phyloP scores from a whole-genome alignment of 2,329 filamentous ascomycete species.

The Triangularia verruculosa region DNA sequence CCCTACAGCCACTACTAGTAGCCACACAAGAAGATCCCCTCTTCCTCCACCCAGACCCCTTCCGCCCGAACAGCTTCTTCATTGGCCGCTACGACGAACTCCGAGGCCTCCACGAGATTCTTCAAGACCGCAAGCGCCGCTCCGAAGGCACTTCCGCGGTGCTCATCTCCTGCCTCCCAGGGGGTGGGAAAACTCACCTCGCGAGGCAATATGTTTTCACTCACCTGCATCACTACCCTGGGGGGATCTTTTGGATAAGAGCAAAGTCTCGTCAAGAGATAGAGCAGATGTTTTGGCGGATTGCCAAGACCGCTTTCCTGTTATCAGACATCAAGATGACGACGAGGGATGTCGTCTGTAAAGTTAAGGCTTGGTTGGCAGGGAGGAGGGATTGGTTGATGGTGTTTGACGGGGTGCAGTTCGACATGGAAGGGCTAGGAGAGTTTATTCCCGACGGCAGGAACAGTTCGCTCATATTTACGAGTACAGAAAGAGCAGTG shows the following conservation, averaged over 20 bases:
- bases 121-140: constrained; percentile 55
- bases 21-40: constrained; percentile 25
- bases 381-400: constrained; percentile 62
- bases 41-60: constrained; percentile 52
- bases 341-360: constrained; percentile 48
- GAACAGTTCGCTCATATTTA: constrained; percentile 65
- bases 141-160: constrained; percentile 60
- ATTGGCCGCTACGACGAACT: constrained; percentile 59
- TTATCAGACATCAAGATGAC: constrained; percentile 38
- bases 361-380: constrained; percentile 62
- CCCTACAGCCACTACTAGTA: background rate
- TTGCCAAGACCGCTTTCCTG: constrained; percentile 56
- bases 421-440: constrained; percentile 54
- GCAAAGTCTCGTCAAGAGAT: constrained; percentile 58
- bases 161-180: constrained; percentile 61
- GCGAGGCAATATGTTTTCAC: constrained; percentile 65
- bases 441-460: constrained; percentile 63
- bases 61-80: constrained; percentile 62
- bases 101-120: constrained; percentile 54
- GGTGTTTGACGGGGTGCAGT: constrained; percentile 64
- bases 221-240: constrained; percentile 57
- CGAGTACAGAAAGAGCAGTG: constrained; percentile 59
- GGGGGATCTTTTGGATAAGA: constrained; percentile 68
- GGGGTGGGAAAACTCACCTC: constrained; percentile 67
- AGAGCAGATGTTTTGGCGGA: constrained; percentile 62